Evolutionary conservation across 148 eudicot species (phyloP), one percentile per base, ranked within the genome.

Genomic region (Arctostaphylos glauca): DNA sequence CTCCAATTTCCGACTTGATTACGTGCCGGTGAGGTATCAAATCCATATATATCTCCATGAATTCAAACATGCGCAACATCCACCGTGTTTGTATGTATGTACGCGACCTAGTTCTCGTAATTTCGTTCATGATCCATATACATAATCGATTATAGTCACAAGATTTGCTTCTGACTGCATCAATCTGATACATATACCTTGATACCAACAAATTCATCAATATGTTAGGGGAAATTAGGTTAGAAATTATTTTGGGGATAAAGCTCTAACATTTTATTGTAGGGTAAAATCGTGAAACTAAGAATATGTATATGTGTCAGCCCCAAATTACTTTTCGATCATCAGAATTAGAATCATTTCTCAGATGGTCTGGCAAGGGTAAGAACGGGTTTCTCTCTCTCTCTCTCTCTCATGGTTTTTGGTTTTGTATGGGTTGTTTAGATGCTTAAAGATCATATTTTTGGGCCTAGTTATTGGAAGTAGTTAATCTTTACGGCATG

Each of bases 11-110:
- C 31, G 13, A 5, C n/a, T 48, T 2, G 76, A 80, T 80, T 16
- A 15, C 74, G 56, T 49, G 2, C 23, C 16, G 78, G 83, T 62
- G 7, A 73, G 83, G 14, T 81, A 41, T 74, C 70, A 0, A 72
- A 55, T 23, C 56, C 23, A 1, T 41, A 5, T n/a, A n/a, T 71
- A 5, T 68, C 0, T 12, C 13, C 5, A 6, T 52, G 6, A 13
- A 14, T 48, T 19, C 23, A 19, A 9, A 79, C 53, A 50, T 15
- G 21, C 25, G 12, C 21, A 31, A 6, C 9, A 71, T 59, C 16
- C 46, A 15, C 0, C 0, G n/a, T 70, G 2, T 9, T 4, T 18
- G 43, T 31, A 3, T 19, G 67, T n/a, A 16, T 67, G 2, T 2
- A 52, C 54, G 71, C n/a, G 14, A 68, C 50, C 10, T 14, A 43